phyloP scores from a whole-genome alignment of 768 basidiomycete genomes.

The Mycena maculata region DNA sequence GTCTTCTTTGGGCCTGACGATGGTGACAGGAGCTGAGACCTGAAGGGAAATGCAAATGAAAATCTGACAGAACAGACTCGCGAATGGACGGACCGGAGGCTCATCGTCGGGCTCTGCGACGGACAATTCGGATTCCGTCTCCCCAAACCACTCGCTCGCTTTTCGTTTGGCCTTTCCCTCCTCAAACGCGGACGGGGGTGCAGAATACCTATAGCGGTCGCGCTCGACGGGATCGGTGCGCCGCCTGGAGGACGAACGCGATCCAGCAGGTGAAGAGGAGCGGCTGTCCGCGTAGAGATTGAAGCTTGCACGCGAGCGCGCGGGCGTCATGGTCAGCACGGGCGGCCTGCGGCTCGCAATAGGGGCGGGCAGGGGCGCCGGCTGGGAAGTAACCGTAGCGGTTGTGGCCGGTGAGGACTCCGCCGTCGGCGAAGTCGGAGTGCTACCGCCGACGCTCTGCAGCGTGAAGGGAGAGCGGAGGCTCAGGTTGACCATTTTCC shows the following conservation, averaged over 20 bases:
- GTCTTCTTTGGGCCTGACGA: neutral
- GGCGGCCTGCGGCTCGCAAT: neutral
- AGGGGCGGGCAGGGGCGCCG: neutral
- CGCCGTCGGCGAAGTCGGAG: neutral
- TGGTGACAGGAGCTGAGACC: neutral
- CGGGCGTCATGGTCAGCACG: conserved; percentile 18
- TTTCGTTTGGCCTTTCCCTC: neutral
- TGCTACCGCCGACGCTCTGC: conserved; percentile 43
- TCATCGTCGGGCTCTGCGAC: neutral
- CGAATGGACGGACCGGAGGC: neutral
- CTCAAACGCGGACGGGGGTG: neutral
- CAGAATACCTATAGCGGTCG: neutral
- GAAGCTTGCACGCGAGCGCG: neutral
- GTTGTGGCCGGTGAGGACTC: neutral
- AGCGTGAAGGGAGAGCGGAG: conserved; percentile 72
- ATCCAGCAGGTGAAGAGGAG: neutral
- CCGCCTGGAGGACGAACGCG: conserved; percentile 15
- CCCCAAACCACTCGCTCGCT: neutral
- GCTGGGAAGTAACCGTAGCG: neutral
- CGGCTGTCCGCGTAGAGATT: conserved; percentile 13
- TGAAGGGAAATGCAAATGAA: neutral
- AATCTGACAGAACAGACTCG: neutral
- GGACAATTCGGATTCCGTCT: conserved; percentile 15
- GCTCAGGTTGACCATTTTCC: conserved; percentile 79
- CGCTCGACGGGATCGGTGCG: neutral